Conservation (phyloP, 768 basidiomycete genomes). For the Mycena olivaceomarginata region DNA sequence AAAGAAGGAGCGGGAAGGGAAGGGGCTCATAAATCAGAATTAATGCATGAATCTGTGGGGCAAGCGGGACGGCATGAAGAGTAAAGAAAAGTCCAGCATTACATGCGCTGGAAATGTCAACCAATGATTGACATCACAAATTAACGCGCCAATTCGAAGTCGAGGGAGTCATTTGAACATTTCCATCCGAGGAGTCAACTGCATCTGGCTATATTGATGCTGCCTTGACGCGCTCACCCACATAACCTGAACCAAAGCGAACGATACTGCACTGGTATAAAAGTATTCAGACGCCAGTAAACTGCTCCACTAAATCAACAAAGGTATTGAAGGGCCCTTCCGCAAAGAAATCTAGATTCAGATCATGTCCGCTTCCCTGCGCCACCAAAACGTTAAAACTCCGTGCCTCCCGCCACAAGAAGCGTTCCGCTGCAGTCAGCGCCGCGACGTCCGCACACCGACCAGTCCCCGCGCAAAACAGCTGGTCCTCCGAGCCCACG, state of each 20-base stretch:
- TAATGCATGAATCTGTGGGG: too few species aligned
- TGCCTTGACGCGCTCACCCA: not conserved
- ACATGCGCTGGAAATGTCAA: too few species aligned
- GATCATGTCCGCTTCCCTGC: constrained; percentile 15
- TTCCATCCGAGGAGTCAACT: not conserved
- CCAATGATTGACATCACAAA: too few species aligned
- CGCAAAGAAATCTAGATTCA: constrained; percentile 31
- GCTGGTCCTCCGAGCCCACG: too few species aligned
- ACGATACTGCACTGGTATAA: not conserved
- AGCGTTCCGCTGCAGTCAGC: constrained; percentile 11
- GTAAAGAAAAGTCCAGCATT: too few species aligned
- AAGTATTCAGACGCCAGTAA: constrained; percentile 4
- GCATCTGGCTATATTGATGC: not conserved
- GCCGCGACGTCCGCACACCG: constrained; percentile 20
- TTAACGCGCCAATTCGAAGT: too few species aligned
- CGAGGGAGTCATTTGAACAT: too few species aligned
- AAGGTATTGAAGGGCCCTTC: not conserved
- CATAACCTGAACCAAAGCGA: not conserved
- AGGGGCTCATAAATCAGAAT: too few species aligned
- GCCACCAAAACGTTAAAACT: constrained; percentile 24
- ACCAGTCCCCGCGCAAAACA: not conserved
- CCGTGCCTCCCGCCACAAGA: constrained; percentile 14
- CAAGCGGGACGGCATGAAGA: too few species aligned
- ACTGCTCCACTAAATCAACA: constrained; percentile 17
- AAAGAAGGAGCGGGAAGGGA: too few species aligned